A percentile compares a stretch with the other conserved stretches of the same genome.
Evolutionary conservation across 2,329 filamentous ascomycete species (phyloP).

Genomic region (Penicillium thymicola): DNA sequence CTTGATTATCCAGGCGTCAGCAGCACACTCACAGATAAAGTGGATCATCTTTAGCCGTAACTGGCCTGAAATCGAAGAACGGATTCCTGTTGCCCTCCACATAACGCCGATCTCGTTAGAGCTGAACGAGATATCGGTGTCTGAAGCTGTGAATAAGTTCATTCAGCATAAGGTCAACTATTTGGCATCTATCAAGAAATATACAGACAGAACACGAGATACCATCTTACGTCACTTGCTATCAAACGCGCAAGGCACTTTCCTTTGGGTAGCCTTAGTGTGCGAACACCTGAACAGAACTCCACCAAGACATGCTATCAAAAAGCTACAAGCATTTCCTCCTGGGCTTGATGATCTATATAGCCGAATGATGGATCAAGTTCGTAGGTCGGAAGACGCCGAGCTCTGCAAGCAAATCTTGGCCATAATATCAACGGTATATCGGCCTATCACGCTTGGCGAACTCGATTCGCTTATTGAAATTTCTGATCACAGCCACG

Average conservation of each 20-base stretch:
- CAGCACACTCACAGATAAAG: too few relatives aligned
- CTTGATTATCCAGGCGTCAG: too few relatives aligned
- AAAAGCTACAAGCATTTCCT: conserved; percentile 3
- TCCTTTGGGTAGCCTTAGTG: conserved; percentile 41
- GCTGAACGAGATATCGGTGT: too few relatives aligned
- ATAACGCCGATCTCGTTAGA: too few relatives aligned
- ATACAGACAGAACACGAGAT: too few relatives aligned
- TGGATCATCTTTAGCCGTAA: too few relatives aligned
- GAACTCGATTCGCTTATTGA: not conserved
- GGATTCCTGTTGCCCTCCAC: too few relatives aligned
- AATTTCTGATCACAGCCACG: too few relatives aligned
- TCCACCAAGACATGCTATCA: not conserved
- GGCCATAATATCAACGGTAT: not conserved
- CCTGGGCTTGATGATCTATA: conserved; percentile 16
- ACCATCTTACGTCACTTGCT: conserved; percentile 18
- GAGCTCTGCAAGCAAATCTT: not conserved
- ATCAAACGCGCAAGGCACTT: conserved; percentile 34
- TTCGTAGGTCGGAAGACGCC: conserved; percentile 13
- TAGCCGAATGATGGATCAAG: conserved; percentile 22
- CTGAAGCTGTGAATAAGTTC: too few relatives aligned
- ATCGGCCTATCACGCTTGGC: not conserved
- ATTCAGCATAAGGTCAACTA: too few relatives aligned
- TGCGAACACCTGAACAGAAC: conserved; percentile 26
- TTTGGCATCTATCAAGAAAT: too few relatives aligned
- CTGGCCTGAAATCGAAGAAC: too few relatives aligned